A percentile compares a stretch with the other conserved stretches of the same genome.
phyloP scores from a whole-genome alignment of 108 stramenopile species.

The Nitzschia sp. region DNA sequence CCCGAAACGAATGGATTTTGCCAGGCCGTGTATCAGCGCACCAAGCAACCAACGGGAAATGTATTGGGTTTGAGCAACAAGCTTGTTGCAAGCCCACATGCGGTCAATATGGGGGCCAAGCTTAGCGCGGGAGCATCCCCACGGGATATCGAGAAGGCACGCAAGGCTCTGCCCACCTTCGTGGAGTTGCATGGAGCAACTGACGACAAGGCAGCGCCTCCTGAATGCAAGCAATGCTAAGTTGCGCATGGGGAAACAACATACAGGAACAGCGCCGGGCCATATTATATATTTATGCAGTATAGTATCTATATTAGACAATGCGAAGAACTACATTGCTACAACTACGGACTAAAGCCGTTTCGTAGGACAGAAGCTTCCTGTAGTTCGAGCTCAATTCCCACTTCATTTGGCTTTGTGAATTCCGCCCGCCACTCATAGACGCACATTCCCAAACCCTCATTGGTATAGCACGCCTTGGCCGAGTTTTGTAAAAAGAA shows the following conservation, averaged over 20 bases:
- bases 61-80: neutral
- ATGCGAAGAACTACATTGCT: neutral
- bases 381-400: constrained; percentile 74
- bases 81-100: neutral
- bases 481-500: constrained; percentile 81
- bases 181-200: constrained; percentile 4
- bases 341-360: neutral
- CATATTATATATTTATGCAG: neutral
- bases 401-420: constrained; percentile 68
- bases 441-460: constrained; percentile 82
- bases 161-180: constrained; percentile 1
- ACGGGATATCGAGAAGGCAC: neutral
- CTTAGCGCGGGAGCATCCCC: neutral
- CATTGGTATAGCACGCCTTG: constrained; percentile 77
- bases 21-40: neutral
- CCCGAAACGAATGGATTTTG: neutral
- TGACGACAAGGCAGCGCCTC: neutral
- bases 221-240: constrained; percentile 18
- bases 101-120: neutral
- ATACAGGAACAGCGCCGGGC: neutral
- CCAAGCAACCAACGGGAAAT: neutral
- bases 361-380: neutral
- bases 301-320: neutral
- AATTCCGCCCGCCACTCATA: constrained; percentile 79
- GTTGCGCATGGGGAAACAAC: neutral